Evolutionary conservation across 148 eudicot genomes (phyloP), one percentile per base, ranked within the genome.

Genomic region (Cornus kousa): DNA sequence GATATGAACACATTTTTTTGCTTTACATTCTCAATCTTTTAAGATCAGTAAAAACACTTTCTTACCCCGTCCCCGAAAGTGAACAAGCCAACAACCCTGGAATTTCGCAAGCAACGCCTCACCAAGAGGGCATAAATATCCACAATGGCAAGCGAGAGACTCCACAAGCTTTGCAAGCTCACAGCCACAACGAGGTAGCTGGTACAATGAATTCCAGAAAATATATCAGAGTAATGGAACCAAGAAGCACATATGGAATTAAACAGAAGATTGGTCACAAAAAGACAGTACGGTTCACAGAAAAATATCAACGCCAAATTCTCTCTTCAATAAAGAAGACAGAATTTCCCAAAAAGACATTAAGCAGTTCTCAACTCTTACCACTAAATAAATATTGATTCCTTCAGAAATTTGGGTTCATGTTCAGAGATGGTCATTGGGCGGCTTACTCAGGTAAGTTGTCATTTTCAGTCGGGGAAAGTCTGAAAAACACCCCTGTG

Each of bases 51-150:
- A 19, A 77, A 22, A 20, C 9, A 35, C 11, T 68, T 39, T 9
- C 80, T 76, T 77, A 81, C 83, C 83, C 80, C 83, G 65, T 81
- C 83, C 10, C 83, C 83, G 31, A 81, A 70, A 23, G 83, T 77
- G 68, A 81, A 77, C 9, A 81, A 66, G 66, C 80, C 64, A 39
- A 81, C 72, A 48, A 72, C 68, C 59, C 11, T 65, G 43, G 73
- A 72, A 72, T 72, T 81, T 43, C 75, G 76, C 62, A 81, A 48
- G 53, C 80, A 40, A 2, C 83, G 73, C 64, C 70, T 81, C 66
- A 81, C 83, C 62, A 81, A 39, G 24, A 81, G 75, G 39, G 83
- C 83, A 77, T 81, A 77, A 66, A 76, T 66, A 73, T 81, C 83
- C 22, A 81, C 80, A 48, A 81, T 31, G 7, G 83, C 75, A 37